Evolutionary conservation across 192 early-diverging fungal species (phyloP), one percentile per base, ranked within the genome.

Genomic region (Pilaira anomala): DNA sequence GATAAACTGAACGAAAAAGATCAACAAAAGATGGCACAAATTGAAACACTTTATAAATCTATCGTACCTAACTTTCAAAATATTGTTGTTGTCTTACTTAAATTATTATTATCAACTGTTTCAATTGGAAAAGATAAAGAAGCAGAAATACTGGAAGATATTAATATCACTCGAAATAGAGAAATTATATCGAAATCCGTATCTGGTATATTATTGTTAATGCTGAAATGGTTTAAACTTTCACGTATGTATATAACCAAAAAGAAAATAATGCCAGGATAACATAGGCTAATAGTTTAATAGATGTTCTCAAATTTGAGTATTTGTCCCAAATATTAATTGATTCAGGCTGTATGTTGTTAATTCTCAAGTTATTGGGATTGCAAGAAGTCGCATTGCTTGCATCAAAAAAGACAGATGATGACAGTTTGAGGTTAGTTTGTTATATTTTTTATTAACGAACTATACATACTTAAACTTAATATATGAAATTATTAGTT

Each of bases 281-380:
- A 5, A 40, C 7, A 39, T 21, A 21, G n/a, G n/a, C 21, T 25
- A 9, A 21, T 25, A 21, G 6, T 12, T 25, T 14, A 41, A 14
- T 46, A 90, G 87, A 91, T 71, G 76, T 76, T 11, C 62, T 93
- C 33, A 87, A 87, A 54, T 90, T 85, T 71, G 89, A 94, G 71
- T 86, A 93, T 69, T 68, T 93, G 11, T 85, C 83, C 4, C 88
- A 90, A 59, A 75, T 91, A 1, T 77, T 94, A 24, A 80, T 93
- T 19, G 92, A 94, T 67, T 91, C 90, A 19, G 91, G 90, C 48
- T 88, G 90, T 42, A 74, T 90, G n/a, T 82, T 94, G 29, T 65
- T 94, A 6, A 83, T 94, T 29, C 73, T 94, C 9, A 94, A 92
- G 63, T 85, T 94, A 71, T 80, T 93, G 58, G 91, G 91, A 48